Evolutionary conservation across 2,329 filamentous ascomycete genomes (phyloP).

Genomic region (Neophaeococcomyces aloes): DNA sequence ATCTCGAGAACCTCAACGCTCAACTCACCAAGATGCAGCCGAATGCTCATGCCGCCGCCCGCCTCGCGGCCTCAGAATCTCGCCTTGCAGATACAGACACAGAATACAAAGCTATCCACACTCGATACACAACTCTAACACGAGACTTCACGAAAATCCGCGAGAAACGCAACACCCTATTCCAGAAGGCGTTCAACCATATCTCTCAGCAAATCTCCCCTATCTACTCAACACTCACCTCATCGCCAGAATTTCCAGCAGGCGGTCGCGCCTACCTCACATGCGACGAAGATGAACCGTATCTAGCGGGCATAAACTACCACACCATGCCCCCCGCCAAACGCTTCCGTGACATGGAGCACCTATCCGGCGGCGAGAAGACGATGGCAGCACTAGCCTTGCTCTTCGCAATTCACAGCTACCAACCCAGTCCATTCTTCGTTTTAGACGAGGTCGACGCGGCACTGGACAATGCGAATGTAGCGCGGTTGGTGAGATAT

Average conservation of each 20-base stretch:
- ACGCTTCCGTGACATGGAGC: constrained; percentile 98
- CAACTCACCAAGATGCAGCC: constrained; percentile 92
- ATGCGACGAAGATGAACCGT: constrained; percentile 92
- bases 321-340: constrained; percentile 98
- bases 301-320: constrained; percentile 92
- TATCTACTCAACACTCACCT: constrained; percentile 91
- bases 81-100: constrained; percentile 75
- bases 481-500: constrained; percentile 91
- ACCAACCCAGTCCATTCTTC: constrained; percentile 92
- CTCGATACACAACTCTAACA: constrained; percentile 60
- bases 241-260: constrained; percentile 81
- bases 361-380: constrained; percentile 93
- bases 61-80: constrained; percentile 72
- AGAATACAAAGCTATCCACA: constrained; percentile 78
- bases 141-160: constrained; percentile 78
- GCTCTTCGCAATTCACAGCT: constrained; percentile 91
- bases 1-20: constrained; percentile 59
- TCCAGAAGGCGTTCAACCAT: constrained; percentile 89
- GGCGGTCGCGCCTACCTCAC: constrained; percentile 81
- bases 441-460: constrained; percentile 97
- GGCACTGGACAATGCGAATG: constrained; percentile 95
- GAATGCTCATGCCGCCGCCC: constrained; percentile 91
- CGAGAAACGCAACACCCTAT: constrained; percentile 72
- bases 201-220: constrained; percentile 89
- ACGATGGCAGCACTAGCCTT: constrained; percentile 97